Percentiles rank a stretch among this genome's conserved stretches.
Conservation (phyloP, 2,329 filamentous ascomycete genomes). For the Rutstroemia sydowiana region DNA sequence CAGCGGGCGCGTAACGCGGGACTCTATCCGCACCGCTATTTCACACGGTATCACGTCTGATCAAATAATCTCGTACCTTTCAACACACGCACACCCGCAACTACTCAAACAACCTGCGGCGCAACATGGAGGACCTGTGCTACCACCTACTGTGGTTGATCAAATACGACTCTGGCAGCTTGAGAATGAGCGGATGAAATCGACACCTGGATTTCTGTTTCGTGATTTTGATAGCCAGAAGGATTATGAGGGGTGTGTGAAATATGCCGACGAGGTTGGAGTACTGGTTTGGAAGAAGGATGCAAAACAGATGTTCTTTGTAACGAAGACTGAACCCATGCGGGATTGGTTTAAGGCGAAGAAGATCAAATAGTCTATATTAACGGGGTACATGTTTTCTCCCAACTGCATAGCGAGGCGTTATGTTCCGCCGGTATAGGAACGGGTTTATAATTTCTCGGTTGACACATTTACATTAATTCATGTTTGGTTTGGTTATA, state of each 20-base stretch:
- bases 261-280: constrained; percentile 84
- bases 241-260: constrained; percentile 63
- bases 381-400: neutral
- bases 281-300: constrained; percentile 85
- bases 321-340: constrained; percentile 84
- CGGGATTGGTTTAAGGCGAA: constrained; percentile 67
- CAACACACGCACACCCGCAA: constrained; percentile 88
- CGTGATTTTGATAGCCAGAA: constrained; percentile 70
- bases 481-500: too few relatives aligned
- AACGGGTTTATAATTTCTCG: neutral
- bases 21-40: constrained; percentile 82
- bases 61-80: constrained; percentile 90
- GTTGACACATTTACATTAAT: too few relatives aligned
- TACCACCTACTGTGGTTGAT: constrained; percentile 93
- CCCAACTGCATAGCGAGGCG: constrained; percentile 5
- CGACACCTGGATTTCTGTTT: constrained; percentile 78
- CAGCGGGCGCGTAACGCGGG: constrained; percentile 80
- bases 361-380: constrained; percentile 37
- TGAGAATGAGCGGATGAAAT: constrained; percentile 89
- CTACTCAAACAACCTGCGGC: constrained; percentile 54
- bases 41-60: constrained; percentile 86
- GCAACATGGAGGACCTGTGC: constrained; percentile 47
- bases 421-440: neutral
- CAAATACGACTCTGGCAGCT: constrained; percentile 97
- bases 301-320: constrained; percentile 77